Evolutionary conservation across 345 rosid genomes (phyloP), one percentile per base, ranked within the genome.

Genomic region (Dimocarpus longan): DNA sequence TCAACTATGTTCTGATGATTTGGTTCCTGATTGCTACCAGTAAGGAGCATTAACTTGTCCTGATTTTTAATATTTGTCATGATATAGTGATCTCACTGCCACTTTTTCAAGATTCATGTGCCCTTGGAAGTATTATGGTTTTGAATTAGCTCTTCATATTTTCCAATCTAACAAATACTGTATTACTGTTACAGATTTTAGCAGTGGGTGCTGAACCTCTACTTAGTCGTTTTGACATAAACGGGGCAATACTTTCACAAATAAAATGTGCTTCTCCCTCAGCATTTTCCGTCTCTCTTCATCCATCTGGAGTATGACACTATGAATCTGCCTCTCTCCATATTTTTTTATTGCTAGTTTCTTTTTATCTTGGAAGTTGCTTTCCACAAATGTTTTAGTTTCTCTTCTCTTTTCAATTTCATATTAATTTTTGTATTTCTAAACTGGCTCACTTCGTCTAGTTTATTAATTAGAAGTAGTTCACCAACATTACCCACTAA

Each of bases 131-230:
- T 74, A 60, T 48, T 46, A 46, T 46, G 70, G 16, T 46, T 21
- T 21, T 44, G 44, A 4, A 26, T 73, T 16, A 4, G 16, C 13
- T 63, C 24, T 46, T 24, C 6, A 2, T 12, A n/a, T 64, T 73
- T 73, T 50, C 56, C 32, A 19, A 43, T 10, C 73, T 74, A 24
- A 71, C 62, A 71, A 56, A 73, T 19, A n/a, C 60, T 78, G 6
- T 80, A 48, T 82, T 40, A 16, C 62, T 28, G 64, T 78, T 75
- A 80, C 92, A 96, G 98, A 92, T 96, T 70, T 84, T 96, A 85
- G 88, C 91, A 60, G 99, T 93, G 56, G 98, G 97, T 79, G 86
- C 98, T 59, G 95, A 91, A 80, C 93, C 98, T 83, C 63, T 93
- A 75, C 85, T 93, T 59, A 85, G 84, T 67, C 95, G 93, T 59